Evolutionary conservation across 2,329 filamentous ascomycete genomes (phyloP).

Genomic region (Pyrenochaeta sp.): DNA sequence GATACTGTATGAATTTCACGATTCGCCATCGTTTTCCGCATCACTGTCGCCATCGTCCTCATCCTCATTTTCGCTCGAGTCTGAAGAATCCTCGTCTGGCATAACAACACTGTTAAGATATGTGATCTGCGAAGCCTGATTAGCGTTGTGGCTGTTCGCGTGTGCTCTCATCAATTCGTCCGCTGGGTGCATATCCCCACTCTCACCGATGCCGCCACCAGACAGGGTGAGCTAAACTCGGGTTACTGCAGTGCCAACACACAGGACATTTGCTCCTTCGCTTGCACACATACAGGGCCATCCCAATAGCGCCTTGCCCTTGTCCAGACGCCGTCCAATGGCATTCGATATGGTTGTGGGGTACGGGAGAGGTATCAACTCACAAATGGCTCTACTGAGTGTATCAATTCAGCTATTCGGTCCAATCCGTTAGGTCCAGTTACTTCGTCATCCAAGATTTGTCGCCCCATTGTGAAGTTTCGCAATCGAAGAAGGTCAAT

Average conservation of each 20-base stretch:
- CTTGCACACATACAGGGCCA: slow-evolving; percentile 24
- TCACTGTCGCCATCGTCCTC: slow-evolving; percentile 18
- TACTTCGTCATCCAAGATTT: slow-evolving; percentile 70
- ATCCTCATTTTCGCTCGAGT: slow-evolving; percentile 33
- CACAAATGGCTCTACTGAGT: slow-evolving; percentile 79
- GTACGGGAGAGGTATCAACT: slow-evolving; percentile 52
- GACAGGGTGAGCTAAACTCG: slow-evolving; percentile 26
- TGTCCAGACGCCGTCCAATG: slow-evolving; percentile 8
- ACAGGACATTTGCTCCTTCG: slow-evolving; percentile 22
- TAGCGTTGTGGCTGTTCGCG: slow-evolving; percentile 28
- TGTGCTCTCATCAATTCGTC: slow-evolving; percentile 10
- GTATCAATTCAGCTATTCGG: slow-evolving; percentile 69
- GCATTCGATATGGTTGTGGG: neutral
- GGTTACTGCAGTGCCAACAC: slow-evolving; percentile 46
- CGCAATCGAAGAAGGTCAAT: slow-evolving; percentile 81
- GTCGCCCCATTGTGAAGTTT: slow-evolving; percentile 76
- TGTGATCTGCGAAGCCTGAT: slow-evolving; percentile 51
- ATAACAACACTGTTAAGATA: slow-evolving; percentile 60
- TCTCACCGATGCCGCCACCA: slow-evolving; percentile 12
- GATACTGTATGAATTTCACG: slow-evolving; percentile 16
- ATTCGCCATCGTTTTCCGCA: slow-evolving; percentile 13
- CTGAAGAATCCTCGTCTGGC: slow-evolving; percentile 52
- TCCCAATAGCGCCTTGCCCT: slow-evolving; percentile 13
- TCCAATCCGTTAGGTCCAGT: slow-evolving; percentile 68
- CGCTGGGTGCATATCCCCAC: slow-evolving; percentile 16